Percentiles rank a stretch among this genome's conserved stretches.
phyloP scores from a whole-genome alignment of 768 basidiomycete species.

The Postia placenta region DNA sequence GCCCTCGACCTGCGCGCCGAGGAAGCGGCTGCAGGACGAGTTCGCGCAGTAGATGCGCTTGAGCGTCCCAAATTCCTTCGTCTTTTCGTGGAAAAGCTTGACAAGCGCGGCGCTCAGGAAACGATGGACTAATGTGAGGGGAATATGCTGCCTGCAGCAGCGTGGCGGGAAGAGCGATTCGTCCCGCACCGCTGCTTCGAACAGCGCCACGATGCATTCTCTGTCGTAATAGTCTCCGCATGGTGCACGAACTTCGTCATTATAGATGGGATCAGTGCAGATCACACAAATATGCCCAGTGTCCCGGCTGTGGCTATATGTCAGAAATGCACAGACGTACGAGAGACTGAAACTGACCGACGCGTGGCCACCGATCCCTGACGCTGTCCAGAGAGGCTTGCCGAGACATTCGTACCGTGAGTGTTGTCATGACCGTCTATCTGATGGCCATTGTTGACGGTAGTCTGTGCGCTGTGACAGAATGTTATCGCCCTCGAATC shows the following conservation, averaged over 20 bases:
- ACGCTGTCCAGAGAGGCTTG: no score
- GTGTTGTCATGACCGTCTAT: no score
- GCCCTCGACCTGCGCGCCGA: constrained; percentile 26
- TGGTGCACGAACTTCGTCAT: constrained; percentile 9
- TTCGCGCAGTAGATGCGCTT: constrained; percentile 45
- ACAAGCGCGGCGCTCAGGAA: constrained; percentile 10
- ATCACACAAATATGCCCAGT: constrained; percentile 15
- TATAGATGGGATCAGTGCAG: constrained; percentile 11
- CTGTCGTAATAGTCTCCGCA: constrained; percentile 21
- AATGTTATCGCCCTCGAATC: no score
- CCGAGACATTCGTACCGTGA: no score
- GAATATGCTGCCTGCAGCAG: constrained; percentile 21
- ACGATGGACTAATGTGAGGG: constrained; percentile 9
- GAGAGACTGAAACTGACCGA: no score
- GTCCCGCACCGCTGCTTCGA: constrained; percentile 19
- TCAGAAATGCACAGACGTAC: no score
- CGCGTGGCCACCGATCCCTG: no score
- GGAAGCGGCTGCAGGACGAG: constrained; percentile 45
- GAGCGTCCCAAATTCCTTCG: constrained; percentile 38
- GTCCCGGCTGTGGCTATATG: no score
- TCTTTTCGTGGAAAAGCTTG: constrained; percentile 33
- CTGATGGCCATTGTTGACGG: no score
- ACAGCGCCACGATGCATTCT: constrained; percentile 20
- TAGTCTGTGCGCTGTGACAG: no score
- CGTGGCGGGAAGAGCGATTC: constrained; percentile 25